Evolutionary conservation across 345 rosid species (phyloP).

Genomic region (Litchi chinensis): DNA sequence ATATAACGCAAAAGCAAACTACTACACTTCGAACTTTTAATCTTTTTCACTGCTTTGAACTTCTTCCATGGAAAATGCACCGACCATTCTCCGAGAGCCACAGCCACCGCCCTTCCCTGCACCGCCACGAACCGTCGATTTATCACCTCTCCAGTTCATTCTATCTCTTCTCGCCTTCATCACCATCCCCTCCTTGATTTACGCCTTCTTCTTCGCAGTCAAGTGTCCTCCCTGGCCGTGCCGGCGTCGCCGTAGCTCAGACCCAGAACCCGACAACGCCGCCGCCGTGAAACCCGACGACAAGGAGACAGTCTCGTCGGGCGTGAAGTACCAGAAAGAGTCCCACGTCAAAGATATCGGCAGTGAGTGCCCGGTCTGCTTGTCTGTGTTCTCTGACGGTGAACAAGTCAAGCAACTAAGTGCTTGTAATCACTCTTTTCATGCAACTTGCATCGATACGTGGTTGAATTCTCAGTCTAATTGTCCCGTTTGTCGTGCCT

Average conservation of each 20-base stretch:
- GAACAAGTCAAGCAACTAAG: slow-evolving; percentile 56
- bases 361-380: slow-evolving; percentile 73
- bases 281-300: not conserved
- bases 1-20: no score
- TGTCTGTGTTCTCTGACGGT: slow-evolving; percentile 55
- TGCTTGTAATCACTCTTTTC: slow-evolving; percentile 75
- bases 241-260: slow-evolving; percentile 23
- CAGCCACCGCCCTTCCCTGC: slow-evolving; percentile 63
- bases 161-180: slow-evolving; percentile 67
- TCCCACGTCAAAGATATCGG: slow-evolving; percentile 54
- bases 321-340: slow-evolving; percentile 42
- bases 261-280: not conserved
- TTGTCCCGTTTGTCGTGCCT: slow-evolving; percentile 79
- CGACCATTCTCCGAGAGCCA: slow-evolving; percentile 16
- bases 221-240: slow-evolving; percentile 49
- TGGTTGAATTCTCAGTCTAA: slow-evolving; percentile 64
- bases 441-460: slow-evolving; percentile 56
- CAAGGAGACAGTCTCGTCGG: slow-evolving; percentile 34
- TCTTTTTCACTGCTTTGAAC: not conserved
- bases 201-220: slow-evolving; percentile 59
- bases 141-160: slow-evolving; percentile 68
- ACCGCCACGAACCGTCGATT: slow-evolving; percentile 50
- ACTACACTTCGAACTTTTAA: no score
- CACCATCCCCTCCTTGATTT: slow-evolving; percentile 71
- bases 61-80: slow-evolving; percentile 7